Evolutionary conservation across 2,329 filamentous ascomycete species (phyloP).

Genomic region (Aspergillus phoenicis): DNA sequence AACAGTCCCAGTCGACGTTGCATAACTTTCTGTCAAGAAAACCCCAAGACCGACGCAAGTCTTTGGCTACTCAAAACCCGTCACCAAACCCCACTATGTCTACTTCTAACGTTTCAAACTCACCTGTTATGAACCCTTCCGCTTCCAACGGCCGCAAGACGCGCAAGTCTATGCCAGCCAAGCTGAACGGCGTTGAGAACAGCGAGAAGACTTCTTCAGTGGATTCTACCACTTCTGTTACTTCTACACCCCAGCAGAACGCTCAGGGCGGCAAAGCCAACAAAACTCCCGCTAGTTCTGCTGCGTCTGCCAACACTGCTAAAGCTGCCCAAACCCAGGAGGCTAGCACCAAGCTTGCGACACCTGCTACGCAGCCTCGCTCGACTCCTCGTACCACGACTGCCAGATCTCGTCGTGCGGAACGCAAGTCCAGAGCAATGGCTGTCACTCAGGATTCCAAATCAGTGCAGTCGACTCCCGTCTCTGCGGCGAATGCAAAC

Average conservation of each 20-base stretch:
- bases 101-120: neutral
- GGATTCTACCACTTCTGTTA: slow-evolving; percentile 10
- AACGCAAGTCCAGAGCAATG: slow-evolving; percentile 14
- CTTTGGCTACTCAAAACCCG: slow-evolving; percentile 12
- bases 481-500: neutral
- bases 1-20: slow-evolving; percentile 15
- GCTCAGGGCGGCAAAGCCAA: slow-evolving; percentile 11
- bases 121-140: slow-evolving; percentile 9
- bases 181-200: slow-evolving; percentile 14
- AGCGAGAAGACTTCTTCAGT: slow-evolving; percentile 9
- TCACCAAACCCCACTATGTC: slow-evolving; percentile 12
- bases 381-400: slow-evolving; percentile 10
- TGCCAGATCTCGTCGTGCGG: slow-evolving; percentile 17
- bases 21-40: slow-evolving; percentile 15
- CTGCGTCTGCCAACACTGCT: neutral
- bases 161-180: slow-evolving; percentile 23
- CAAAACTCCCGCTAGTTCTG: slow-evolving; percentile 7
- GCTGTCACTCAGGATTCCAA: neutral
- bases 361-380: slow-evolving; percentile 10
- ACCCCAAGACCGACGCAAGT: slow-evolving; percentile 14
- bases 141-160: slow-evolving; percentile 14
- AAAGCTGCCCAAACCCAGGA: slow-evolving; percentile 7
- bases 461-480: slow-evolving; percentile 4
- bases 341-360: slow-evolving; percentile 6
- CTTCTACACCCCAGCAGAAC: slow-evolving; percentile 16